Evolutionary conservation across 2,329 filamentous ascomycete genomes (phyloP).

Genomic region (Sarocladiaceae sp.): DNA sequence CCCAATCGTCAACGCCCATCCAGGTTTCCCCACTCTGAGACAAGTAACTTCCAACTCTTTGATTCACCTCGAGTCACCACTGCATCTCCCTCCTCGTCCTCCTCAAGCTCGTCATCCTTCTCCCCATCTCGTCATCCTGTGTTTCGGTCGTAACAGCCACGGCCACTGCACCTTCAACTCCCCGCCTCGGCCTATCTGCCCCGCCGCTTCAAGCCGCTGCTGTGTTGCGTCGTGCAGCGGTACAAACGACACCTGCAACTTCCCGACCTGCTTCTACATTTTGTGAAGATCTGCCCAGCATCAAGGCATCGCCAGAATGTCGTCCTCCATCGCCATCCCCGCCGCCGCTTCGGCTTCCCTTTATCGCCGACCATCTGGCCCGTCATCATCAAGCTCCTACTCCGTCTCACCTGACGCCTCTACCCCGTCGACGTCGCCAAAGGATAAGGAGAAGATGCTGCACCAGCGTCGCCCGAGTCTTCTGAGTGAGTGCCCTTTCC

Average conservation of each 20-base stretch:
- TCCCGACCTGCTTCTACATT: neutral
- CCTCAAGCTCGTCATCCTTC: neutral
- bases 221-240: neutral
- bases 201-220: neutral
- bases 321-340: slow-evolving; percentile 68
- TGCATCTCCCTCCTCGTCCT: neutral
- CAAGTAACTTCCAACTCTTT: neutral
- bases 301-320: slow-evolving; percentile 40
- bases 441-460: slow-evolving; percentile 43
- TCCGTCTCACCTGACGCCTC: slow-evolving; percentile 45
- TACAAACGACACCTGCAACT: neutral
- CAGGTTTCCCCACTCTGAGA: neutral
- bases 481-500: slow-evolving; percentile 42
- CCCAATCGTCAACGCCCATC: neutral
- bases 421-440: slow-evolving; percentile 52
- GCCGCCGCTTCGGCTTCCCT: slow-evolving; percentile 32
- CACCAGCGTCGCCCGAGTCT: slow-evolving; percentile 58
- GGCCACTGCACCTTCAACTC: no score
- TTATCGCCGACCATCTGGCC: slow-evolving; percentile 45
- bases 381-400: slow-evolving; percentile 27
- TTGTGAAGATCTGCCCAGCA: neutral
- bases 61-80: no score
- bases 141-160: neutral
- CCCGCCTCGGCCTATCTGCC: slow-evolving; percentile 1
- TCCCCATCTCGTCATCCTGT: neutral